Conservation (phyloP, 352 stramenopile genomes). For the Globisporangium orthogonon region DNA sequence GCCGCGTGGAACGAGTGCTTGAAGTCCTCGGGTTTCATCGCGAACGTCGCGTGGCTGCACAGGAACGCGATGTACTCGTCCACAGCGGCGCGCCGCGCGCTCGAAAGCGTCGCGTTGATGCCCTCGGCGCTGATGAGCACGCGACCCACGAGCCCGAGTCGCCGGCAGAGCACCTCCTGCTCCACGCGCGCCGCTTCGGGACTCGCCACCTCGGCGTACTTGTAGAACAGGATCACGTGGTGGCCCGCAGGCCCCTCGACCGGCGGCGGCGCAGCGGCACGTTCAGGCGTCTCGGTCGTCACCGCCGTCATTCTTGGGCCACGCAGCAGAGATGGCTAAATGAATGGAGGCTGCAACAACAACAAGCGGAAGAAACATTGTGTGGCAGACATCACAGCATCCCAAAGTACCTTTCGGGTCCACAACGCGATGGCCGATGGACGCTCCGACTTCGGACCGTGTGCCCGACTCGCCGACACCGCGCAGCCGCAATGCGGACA, state of each 20-base stretch:
- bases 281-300: too few relatives aligned
- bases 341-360: not conserved
- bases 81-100: constrained; percentile 27
- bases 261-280: too few relatives aligned
- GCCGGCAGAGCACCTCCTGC: constrained; percentile 45
- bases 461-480: too few relatives aligned
- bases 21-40: constrained; percentile 62
- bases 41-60: constrained; percentile 38
- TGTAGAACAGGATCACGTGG: constrained; percentile 75
- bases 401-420: too few relatives aligned
- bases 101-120: constrained; percentile 79
- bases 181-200: constrained; percentile 32
- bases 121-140: constrained; percentile 78
- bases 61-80: constrained; percentile 66
- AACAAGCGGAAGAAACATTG: too few relatives aligned
- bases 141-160: constrained; percentile 54
- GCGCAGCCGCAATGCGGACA: not conserved
- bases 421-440: too few relatives aligned
- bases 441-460: too few relatives aligned
- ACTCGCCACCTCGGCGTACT: constrained; percentile 47
- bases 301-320: not conserved
- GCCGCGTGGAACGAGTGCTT: constrained; percentile 54
- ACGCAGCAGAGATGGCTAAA: not conserved
- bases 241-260: constrained; percentile 4
- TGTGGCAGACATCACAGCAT: too few relatives aligned